These are phyloP conservation scores for Ettlia oleoabundans DNA, from an alignment of 139 green algal genomes.

Conservation along the genomic window DNA sequence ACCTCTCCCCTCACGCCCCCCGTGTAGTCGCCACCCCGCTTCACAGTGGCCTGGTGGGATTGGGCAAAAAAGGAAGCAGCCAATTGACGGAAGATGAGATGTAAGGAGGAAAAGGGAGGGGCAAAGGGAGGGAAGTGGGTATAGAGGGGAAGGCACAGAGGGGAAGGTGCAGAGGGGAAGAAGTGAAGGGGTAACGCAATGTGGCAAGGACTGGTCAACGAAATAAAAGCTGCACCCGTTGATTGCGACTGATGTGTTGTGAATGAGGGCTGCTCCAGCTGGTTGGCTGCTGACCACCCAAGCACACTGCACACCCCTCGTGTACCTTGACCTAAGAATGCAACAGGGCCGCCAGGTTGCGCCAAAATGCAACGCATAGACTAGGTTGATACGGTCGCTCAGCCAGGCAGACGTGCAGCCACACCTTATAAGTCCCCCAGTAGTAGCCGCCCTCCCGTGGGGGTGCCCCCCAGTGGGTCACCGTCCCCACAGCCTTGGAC, in stretches of 20 bases:
- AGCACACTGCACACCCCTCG: no score
- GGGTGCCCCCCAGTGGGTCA: background rate
- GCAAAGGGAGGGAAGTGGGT: background rate
- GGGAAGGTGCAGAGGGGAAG: background rate
- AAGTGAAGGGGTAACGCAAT: background rate
- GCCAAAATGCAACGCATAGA: no score
- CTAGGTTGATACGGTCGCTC: no score
- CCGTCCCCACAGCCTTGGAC: background rate
- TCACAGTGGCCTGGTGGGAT: background rate
- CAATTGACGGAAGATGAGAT: background rate
- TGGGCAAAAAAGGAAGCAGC: background rate
- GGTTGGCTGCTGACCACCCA: no score
- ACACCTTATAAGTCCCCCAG: slow-evolving; percentile 3
- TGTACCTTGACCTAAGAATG: no score
- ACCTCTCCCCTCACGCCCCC: background rate
- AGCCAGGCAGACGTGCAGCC: no score
- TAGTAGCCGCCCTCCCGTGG: background rate
- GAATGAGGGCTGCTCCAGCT: no score
- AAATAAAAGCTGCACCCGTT: no score
- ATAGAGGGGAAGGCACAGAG: background rate
- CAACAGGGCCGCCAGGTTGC: no score
- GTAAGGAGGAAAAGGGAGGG: background rate
- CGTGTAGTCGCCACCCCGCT: slow-evolving; percentile 16
- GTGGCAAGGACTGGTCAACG: no score
- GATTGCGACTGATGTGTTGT: no score